A percentile compares a stretch with the other conserved stretches of the same genome.
These are phyloP conservation scores for Madurella mycetomatis DNA, from an alignment of 2,329 filamentous ascomycete species.

Conservation along the genomic window DNA sequence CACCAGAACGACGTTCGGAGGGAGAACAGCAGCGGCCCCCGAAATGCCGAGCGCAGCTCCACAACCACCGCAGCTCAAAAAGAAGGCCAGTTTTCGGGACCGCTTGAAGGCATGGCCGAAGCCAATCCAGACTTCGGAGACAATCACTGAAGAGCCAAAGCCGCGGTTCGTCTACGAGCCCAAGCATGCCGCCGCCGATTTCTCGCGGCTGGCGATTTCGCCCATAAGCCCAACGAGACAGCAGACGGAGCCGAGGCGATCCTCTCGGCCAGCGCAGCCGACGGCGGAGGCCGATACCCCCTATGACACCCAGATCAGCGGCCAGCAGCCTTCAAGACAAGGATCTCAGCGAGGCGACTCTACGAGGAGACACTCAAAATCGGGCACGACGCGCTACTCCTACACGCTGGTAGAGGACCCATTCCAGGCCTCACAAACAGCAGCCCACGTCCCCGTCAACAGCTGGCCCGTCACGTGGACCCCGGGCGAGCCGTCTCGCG, in stretches of 20 bases:
- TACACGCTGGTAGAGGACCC: conserved; percentile 9
- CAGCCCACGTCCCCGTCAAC: conserved; percentile 6
- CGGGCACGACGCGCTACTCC: conserved; percentile 1
- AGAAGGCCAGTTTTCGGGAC: conserved; percentile 24
- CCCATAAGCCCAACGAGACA: conserved; percentile 11
- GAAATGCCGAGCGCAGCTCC: conserved; percentile 9
- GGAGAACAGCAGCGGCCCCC: neutral
- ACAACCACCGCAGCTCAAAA: conserved; percentile 18
- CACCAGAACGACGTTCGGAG: neutral
- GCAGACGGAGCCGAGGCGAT: neutral
- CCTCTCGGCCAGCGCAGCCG: conserved; percentile 3
- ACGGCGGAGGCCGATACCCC: conserved; percentile 6
- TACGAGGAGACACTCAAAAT: neutral
- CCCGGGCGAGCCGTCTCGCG: neutral
- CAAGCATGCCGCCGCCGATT: conserved; percentile 31
- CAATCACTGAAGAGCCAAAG: conserved; percentile 25
- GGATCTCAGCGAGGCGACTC: neutral
- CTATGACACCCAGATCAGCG: neutral
- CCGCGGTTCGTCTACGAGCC: conserved; percentile 26
- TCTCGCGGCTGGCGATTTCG: conserved; percentile 25
- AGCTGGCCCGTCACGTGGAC: neutral
- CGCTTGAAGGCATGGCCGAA: conserved; percentile 22
- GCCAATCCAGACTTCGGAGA: conserved; percentile 9
- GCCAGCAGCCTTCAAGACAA: neutral
- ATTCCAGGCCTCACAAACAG: conserved; percentile 5